A percentile compares a stretch with the other conserved stretches of the same genome.
Conservation (phyloP, 495 filamentous ascomycete genomes). For the Lepidopterella palustris region DNA sequence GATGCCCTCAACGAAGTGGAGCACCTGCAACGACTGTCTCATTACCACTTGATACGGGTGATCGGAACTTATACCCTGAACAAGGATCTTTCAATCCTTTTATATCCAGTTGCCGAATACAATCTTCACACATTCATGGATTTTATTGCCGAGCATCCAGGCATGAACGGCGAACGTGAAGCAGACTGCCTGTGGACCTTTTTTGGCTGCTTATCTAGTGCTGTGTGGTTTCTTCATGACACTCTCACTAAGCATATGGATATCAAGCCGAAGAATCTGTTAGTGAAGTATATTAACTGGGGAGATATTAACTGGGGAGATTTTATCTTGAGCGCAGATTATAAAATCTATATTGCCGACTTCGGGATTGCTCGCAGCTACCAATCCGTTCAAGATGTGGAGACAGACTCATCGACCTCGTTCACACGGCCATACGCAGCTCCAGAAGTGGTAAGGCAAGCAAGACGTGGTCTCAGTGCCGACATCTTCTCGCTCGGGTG, state of each 20-base stretch:
- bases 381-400: constrained; percentile 5
- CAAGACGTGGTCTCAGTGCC: not conserved
- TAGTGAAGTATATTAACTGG: not conserved
- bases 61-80: constrained; percentile 20
- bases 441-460: constrained; percentile 1
- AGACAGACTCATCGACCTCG: constrained; percentile 11
- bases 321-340: not conserved
- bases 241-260: constrained; percentile 7
- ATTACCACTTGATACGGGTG: constrained; percentile 23
- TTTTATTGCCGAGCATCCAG: not conserved
- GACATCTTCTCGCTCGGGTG: constrained; percentile 20
- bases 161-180: not conserved
- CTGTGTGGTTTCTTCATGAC: not conserved
- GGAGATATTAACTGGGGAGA: not conserved
- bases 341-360: constrained; percentile 25
- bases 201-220: not conserved
- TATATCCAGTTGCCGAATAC: constrained; percentile 24
- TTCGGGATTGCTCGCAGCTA: constrained; percentile 26
- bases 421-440: constrained; percentile 22
- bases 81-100: constrained; percentile 14
- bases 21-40: constrained; percentile 20
- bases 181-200: not conserved
- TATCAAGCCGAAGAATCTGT: constrained; percentile 7
- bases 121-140: constrained; percentile 21
- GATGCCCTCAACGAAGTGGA: constrained; percentile 22